Evolutionary conservation across 108 stramenopile genomes (phyloP).

Genomic region (Hondaea fermentalgiana): DNA sequence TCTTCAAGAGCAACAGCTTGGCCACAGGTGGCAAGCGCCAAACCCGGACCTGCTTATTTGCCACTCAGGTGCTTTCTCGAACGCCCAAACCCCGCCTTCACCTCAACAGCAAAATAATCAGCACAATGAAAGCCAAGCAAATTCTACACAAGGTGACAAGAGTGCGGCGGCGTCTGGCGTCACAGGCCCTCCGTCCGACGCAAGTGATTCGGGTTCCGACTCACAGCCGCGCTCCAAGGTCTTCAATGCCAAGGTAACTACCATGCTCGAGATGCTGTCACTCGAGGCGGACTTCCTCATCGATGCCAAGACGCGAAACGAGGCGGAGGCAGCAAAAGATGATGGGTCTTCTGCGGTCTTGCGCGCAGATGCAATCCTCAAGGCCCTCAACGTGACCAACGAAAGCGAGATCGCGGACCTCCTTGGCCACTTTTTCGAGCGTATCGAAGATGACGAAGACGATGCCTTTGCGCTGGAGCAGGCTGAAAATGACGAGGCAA

Average conservation of each 20-base stretch:
- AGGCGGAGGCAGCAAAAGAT: constrained; percentile 23
- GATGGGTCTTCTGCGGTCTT: constrained; percentile 32
- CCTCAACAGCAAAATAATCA: neutral
- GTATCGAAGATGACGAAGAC: constrained; percentile 26
- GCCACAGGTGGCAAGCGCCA: constrained; percentile 49
- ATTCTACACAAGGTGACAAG: neutral
- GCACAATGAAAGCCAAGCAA: neutral
- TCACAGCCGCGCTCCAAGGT: constrained; percentile 20
- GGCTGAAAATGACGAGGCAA: neutral
- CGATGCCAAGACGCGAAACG: constrained; percentile 24
- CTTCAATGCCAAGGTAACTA: constrained; percentile 34
- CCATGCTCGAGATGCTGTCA: constrained; percentile 40
- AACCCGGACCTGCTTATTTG: constrained; percentile 21
- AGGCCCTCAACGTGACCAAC: constrained; percentile 41
- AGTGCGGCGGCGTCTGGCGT: constrained; percentile 1
- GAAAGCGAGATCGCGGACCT: constrained; percentile 42
- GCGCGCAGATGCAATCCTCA: constrained; percentile 43
- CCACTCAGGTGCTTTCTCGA: neutral
- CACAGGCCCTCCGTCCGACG: too few relatives aligned
- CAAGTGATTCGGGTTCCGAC: neutral
- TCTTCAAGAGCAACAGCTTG: constrained; percentile 56
- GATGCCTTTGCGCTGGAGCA: constrained; percentile 20
- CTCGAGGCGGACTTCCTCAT: constrained; percentile 54
- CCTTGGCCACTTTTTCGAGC: constrained; percentile 48
- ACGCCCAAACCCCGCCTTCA: neutral